Evolutionary conservation across 345 rosid species (phyloP).

Genomic region (Rhodamnia rubescens): DNA sequence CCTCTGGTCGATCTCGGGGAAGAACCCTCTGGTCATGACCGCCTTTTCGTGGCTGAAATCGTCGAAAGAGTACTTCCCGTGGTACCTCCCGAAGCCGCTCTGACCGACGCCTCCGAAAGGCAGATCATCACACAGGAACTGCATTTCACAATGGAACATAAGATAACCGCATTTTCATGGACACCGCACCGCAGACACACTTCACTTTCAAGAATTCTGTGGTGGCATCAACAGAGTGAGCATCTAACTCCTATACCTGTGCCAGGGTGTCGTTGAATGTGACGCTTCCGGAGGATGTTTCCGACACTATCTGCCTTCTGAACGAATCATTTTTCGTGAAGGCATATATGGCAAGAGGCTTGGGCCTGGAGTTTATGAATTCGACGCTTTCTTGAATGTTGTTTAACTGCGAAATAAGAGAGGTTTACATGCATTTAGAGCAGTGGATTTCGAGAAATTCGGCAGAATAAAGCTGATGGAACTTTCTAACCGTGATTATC

Average conservation of each 20-base stretch:
- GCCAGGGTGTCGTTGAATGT: constrained; percentile 63
- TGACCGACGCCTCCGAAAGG: constrained; percentile 92
- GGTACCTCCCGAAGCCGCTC: constrained; percentile 84
- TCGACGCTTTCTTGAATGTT: constrained; percentile 44
- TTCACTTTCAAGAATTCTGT: background rate
- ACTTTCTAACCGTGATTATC: constrained; percentile 35
- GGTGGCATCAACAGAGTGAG: no score
- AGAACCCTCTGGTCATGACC: constrained; percentile 51
- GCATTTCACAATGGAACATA: constrained; percentile 4
- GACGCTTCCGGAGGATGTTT: constrained; percentile 67
- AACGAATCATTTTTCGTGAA: constrained; percentile 54
- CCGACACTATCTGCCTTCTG: constrained; percentile 40
- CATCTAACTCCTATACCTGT: constrained; percentile 29
- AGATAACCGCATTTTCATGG: background rate
- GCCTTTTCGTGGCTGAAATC: constrained; percentile 87
- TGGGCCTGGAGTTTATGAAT: constrained; percentile 43
- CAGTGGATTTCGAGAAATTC: background rate
- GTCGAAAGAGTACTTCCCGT: constrained; percentile 85
- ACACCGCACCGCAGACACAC: background rate
- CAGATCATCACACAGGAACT: constrained; percentile 54
- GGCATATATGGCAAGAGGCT: constrained; percentile 45
- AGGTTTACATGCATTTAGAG: background rate
- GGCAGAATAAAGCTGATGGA: background rate
- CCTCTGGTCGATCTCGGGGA: constrained; percentile 58
- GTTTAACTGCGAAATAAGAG: constrained; percentile 20